Evolutionary conservation across 2,329 filamentous ascomycete genomes (phyloP), one percentile per base, ranked within the genome.

Genomic region (Pseudogymnoascus sp.): DNA sequence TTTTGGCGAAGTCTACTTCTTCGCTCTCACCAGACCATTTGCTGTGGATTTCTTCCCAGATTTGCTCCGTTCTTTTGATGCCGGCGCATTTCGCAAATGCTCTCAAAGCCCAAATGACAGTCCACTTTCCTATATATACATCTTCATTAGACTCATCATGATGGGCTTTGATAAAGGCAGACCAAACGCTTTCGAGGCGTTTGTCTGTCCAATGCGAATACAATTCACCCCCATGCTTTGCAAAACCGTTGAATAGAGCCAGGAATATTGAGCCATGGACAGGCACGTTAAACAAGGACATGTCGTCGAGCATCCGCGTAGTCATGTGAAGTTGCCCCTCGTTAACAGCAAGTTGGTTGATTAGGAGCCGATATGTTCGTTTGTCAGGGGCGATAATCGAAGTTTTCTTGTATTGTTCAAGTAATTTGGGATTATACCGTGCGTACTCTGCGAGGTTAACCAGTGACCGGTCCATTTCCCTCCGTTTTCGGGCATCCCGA

Each of bases 221-320:
- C 25, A 78, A 75, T 15, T 80, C 74, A 27, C 85, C 86, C 9
- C 92, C 93, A 70, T 96, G 87, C 2, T 77, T 73, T 33, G 82
- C 80, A 71, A 97, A 99, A 0, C 89, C 92, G 68, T 90, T 87
- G 75, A 97, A 89, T 3, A 97, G 78, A 6, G 88, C 81, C 37
- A 94, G 78, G 69, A 93, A 97, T 25, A 96, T 82, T 62, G 87
- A 82, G 5, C 88, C 88, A 64, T 93, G 85, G 13, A 93, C 76
- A 0, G 85, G 83, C 3, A 96, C 79, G 2, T 80, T 76, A 66
- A 86, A 86, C 37, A 77, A 75, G 62, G 83, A 84, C 91, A 97
- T 96, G 72, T 97, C 93, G 55, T 85, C 82, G 21, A 99, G 77
- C 48, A 91, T 83, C 58, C 84, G 81, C 9, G 84, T 83, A 10